A percentile compares a stretch with the other conserved stretches of the same genome.
These are phyloP conservation scores for Diplocarpon mali DNA, from an alignment of 2,329 filamentous ascomycete species.

Conservation along the genomic window DNA sequence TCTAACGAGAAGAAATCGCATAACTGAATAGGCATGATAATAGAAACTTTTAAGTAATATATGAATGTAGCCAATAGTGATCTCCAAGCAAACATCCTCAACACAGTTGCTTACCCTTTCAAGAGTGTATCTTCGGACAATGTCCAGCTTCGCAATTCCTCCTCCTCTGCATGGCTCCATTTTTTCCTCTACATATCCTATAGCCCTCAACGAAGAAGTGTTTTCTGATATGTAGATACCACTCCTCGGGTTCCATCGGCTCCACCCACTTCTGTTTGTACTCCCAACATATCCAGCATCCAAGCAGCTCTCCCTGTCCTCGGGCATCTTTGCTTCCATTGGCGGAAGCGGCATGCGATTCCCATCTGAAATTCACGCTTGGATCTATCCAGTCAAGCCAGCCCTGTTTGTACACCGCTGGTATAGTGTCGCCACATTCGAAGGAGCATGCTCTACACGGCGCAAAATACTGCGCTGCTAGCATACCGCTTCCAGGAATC, in stretches of 20 bases:
- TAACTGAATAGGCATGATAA: too few relatives aligned
- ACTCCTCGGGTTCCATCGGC: constrained; percentile 15
- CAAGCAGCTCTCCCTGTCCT: constrained; percentile 10
- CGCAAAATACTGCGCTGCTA: constrained; percentile 14
- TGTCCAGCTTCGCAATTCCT: constrained; percentile 17
- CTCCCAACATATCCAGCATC: constrained; percentile 23
- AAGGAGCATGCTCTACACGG: constrained; percentile 16
- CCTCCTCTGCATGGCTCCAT: constrained; percentile 21
- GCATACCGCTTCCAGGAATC: constrained; percentile 17
- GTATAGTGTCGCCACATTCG: constrained; percentile 13
- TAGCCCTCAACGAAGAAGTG: constrained; percentile 20
- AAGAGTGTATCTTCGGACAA: constrained; percentile 22
- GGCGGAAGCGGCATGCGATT: constrained; percentile 15
- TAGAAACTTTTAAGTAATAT: too few relatives aligned
- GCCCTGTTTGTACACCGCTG: constrained; percentile 12
- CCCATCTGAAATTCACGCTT: constrained; percentile 21
- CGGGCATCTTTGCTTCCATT: constrained; percentile 1
- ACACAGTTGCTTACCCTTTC: background rate
- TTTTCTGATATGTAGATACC: constrained; percentile 18
- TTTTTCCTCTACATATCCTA: constrained; percentile 18
- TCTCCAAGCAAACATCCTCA: background rate
- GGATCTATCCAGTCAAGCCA: constrained; percentile 22
- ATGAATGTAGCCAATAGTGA: background rate
- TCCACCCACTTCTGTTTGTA: constrained; percentile 15
- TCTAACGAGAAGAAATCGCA: too few relatives aligned